Evolutionary conservation across 179 eudicot genomes (phyloP).

Genomic region (Gypsophila paniculata): DNA sequence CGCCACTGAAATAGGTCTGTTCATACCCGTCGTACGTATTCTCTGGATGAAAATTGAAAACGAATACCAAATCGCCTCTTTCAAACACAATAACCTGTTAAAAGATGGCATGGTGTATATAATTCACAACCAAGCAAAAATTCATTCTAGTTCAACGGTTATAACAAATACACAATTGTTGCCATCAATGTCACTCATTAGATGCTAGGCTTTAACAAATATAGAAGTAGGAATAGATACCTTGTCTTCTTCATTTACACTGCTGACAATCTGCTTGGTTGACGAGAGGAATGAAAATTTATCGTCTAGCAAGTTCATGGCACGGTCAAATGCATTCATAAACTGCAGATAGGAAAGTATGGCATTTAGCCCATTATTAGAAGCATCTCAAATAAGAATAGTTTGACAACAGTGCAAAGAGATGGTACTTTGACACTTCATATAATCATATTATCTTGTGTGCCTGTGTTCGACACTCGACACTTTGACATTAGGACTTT

Average conservation of each 20-base stretch:
- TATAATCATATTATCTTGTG: too few species aligned
- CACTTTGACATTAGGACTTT: too few species aligned
- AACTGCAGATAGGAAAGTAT: constrained; percentile 44
- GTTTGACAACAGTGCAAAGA: neutral
- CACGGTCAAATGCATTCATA: constrained; percentile 78
- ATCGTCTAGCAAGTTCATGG: constrained; percentile 90
- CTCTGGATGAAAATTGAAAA: constrained; percentile 88
- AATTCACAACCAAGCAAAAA: neutral
- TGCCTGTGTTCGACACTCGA: too few species aligned
- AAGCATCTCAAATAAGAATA: neutral
- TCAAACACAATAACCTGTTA: constrained; percentile 95
- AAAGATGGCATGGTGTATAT: neutral
- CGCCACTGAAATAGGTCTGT: neutral
- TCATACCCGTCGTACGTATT: constrained; percentile 88
- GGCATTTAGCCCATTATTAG: neutral
- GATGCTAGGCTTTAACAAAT: neutral
- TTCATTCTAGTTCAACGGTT: neutral
- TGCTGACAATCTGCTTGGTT: constrained; percentile 77
- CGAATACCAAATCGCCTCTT: constrained; percentile 87
- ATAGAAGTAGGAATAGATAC: constrained; percentile 29
- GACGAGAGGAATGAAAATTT: constrained; percentile 73
- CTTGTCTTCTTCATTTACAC: constrained; percentile 77
- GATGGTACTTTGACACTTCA: too few species aligned
- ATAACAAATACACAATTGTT: constrained; percentile 1
- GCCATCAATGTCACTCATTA: neutral